Base-by-base conservation (phyloP, 139 green algal genomes). In the Chlorella vulgaris region DNA sequence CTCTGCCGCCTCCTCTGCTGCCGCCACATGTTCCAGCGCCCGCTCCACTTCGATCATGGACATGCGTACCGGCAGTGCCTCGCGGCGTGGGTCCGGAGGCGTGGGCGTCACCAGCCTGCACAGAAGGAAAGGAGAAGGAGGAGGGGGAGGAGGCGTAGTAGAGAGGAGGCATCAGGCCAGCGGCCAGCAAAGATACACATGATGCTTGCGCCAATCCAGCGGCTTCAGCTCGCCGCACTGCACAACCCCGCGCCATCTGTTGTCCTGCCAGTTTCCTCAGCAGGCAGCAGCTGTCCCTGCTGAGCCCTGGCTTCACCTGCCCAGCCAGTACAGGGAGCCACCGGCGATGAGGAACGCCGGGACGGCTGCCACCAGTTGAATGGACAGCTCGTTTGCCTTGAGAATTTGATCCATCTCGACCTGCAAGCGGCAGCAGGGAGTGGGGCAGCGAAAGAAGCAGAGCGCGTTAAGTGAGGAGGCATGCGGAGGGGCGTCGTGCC, bases 351-450 rank as follows among this genome's bases (percentile, higher is more conserved):
- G 58, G 43, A 96, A 84, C 21, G 90, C 81, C 22, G 92, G 92
- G 8, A 96, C 71, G 10, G 91, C 91, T 18, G 93, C 93, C 76
- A 96, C 81, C 22, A 98, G 79, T 3, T 86, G 87, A 43, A 98
- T 90, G 79, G 87, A 94, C 7, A 98, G 88, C 89, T 98, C 92
- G 81, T 98, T 98, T 71, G 94, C 90, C 55, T 78, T 76, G 21
- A 98, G 88, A 60, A 98, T 95, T 83, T 99, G 95, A 81, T 98
- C 95, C 82, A 98, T 86, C 86, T 98, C 90, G n/a, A n/a, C n/a
- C n/a, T n/a, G n/a, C n/a, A n/a, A n/a, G n/a, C n/a, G n/a, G n/a
- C n/a, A n/a, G n/a, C n/a, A n/a, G n/a, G n/a, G n/a, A n/a, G n/a
- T n/a, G n/a, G n/a, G n/a, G n/a, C n/a, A n/a, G n/a, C n/a, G n/a